Evolutionary conservation across 257 asterid species (phyloP).

Genomic region (Primulina tabacum): DNA sequence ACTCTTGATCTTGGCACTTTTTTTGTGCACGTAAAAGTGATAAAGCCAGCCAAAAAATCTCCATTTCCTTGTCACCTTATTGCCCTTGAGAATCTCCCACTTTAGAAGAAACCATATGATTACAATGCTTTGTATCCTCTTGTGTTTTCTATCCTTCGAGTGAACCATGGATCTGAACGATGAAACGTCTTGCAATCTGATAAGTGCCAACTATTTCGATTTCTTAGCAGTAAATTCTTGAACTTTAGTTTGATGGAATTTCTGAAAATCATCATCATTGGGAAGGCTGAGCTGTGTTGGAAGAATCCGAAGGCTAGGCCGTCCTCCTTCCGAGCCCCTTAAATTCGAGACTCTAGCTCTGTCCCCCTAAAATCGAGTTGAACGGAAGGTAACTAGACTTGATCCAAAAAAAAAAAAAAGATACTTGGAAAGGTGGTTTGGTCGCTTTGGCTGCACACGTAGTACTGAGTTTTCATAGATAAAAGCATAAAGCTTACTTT

Average conservation of each 20-base stretch:
- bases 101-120: background rate
- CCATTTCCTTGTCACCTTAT: slow-evolving; percentile 15
- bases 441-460: too few relatives aligned
- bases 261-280: background rate
- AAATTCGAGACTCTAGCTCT: background rate
- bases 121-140: too few relatives aligned
- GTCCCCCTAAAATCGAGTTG: background rate
- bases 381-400: background rate
- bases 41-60: slow-evolving; percentile 25
- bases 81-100: background rate
- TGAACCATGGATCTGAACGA: background rate
- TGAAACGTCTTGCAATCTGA: background rate
- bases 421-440: background rate
- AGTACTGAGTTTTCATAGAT: too few relatives aligned
- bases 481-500: background rate
- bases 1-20: background rate
- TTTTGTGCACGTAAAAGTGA: slow-evolving; percentile 27
- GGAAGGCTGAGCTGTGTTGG: background rate
- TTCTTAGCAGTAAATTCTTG: background rate
- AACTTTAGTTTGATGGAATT: background rate
- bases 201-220: background rate
- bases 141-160: too few relatives aligned
- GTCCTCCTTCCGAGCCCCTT: background rate
- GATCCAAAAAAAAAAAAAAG: background rate
- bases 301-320: background rate